Evolutionary conservation across 805 yeast genomes (phyloP).

Genomic region (Lachancea fermentati): DNA sequence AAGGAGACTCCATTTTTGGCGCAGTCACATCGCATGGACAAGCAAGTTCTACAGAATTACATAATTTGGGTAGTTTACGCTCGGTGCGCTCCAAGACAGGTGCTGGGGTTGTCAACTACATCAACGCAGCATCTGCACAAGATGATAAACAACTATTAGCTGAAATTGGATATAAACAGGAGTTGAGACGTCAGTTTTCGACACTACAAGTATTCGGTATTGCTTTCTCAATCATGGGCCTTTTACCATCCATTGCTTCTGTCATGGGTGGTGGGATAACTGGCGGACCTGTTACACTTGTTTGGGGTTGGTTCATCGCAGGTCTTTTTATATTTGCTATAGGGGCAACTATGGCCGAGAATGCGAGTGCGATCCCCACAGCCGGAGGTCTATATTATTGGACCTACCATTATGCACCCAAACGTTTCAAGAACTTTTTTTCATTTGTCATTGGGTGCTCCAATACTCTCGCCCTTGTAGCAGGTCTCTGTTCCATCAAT

Average conservation of each 20-base stretch:
- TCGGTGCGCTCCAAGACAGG: constrained; percentile 6
- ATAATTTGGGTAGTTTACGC: not conserved
- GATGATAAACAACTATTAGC: constrained; percentile 29
- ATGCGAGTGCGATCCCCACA: constrained; percentile 59
- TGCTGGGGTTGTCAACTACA: constrained; percentile 18
- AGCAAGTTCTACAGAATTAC: too few relatives aligned
- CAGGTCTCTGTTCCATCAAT: constrained; percentile 54
- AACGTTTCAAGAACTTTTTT: constrained; percentile 37
- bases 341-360: constrained; percentile 51
- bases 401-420: constrained; percentile 56
- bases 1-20: too few relatives aligned
- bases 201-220: constrained; percentile 64
- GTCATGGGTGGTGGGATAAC: constrained; percentile 43
- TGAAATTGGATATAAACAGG: constrained; percentile 69
- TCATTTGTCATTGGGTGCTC: constrained; percentile 55
- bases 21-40: too few relatives aligned
- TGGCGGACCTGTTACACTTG: constrained; percentile 54
- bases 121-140: constrained; percentile 22
- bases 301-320: constrained; percentile 62
- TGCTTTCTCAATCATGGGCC: constrained; percentile 69
- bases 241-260: constrained; percentile 43
- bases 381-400: constrained; percentile 62
- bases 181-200: constrained; percentile 55
- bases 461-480: constrained; percentile 54
- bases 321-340: constrained; percentile 41